Base-by-base conservation (phyloP, 192 early-diverging fungal species). In the Backusella parvicylindrica region DNA sequence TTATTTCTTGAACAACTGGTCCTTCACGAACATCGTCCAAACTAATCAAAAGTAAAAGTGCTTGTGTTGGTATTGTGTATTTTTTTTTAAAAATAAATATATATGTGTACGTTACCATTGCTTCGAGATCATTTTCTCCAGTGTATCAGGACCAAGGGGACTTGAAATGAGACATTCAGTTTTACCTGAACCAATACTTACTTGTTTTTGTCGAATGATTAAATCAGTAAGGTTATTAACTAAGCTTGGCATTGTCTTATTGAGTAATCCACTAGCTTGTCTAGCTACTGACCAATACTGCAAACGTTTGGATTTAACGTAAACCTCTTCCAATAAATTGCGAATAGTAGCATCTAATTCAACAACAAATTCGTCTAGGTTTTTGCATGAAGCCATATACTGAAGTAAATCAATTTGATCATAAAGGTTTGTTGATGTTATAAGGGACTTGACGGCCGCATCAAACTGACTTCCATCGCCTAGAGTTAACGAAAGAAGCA, bases 251-350 rank as follows among this genome's bases (percentile, higher is more conserved):
- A 94, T 91, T 37, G 87, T 85, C 77, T 95, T 95, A 23, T 85
- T 79, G 28, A 94, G 81, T 18, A 94, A 70, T 13, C 93, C 92
- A n/a, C 93, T 91, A 9, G 90, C 87, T 72, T 92, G 92, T 40
- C 94, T 89, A n/a, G 93, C 92, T 64, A 94, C 90, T 35, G 85
- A 87, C 94, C 94, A 95, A 35, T 88, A 82, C 65, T 89, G 86
- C 15, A 90, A 76, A 64, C 87, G 84, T 50, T 91, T 86, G 1
- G 92, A 91, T 73, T 94, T 93, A 73, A 86, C 81, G 76, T 95
- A 95, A 32, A 95, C 91, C 77, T 95, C 93, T 76, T 93, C 91
- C 11, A 95, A 77, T 36, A 95, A 75, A 12, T 83, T 81, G 21
- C 77, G 60, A 12, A 94, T 81, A 13, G 87, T 87, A n/a, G 85